Evolutionary conservation across 345 rosid genomes (phyloP).

Genomic region (Chamaenerion angustifolium): DNA sequence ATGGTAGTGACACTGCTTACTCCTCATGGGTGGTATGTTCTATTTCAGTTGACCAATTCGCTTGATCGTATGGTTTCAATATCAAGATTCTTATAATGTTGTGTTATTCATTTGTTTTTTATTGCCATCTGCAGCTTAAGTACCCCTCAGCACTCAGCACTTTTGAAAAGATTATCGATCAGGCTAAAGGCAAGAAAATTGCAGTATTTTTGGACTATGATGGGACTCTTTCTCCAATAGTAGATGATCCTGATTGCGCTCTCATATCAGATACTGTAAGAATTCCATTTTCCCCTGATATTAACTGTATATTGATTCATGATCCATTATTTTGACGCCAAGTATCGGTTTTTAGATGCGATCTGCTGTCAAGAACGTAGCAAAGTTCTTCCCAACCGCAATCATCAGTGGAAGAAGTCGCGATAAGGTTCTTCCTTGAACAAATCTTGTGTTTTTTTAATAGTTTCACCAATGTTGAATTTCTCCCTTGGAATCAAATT

Average conservation of each 20-base stretch:
- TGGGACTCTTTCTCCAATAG: conserved; percentile 90
- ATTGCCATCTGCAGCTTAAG: conserved; percentile 36
- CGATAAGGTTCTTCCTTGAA: conserved; percentile 35
- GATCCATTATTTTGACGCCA: neutral
- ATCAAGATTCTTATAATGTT: conserved; percentile 1
- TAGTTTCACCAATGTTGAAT: conserved; percentile 2
- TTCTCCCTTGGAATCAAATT: neutral
- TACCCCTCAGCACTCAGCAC: conserved; percentile 72
- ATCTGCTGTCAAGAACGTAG: conserved; percentile 61
- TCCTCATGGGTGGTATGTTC: conserved; percentile 58
- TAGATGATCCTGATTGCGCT: conserved; percentile 74
- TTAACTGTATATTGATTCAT: neutral
- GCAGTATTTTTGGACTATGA: conserved; percentile 86
- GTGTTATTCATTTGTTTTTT: neutral
- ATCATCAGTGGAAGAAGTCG: conserved; percentile 95
- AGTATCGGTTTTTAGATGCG: conserved; percentile 51
- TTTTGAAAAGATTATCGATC: conserved; percentile 39
- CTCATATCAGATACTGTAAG: conserved; percentile 70
- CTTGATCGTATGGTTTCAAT: neutral
- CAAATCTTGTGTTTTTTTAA: neutral
- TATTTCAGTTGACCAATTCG: neutral
- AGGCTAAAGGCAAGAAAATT: conserved; percentile 57
- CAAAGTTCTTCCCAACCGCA: conserved; percentile 78
- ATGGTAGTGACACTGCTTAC: conserved; percentile 39
- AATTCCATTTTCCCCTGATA: neutral